These are phyloP conservation scores for Mucor sp. DNA, from an alignment of 371 early-diverging fungal species.

Conservation along the genomic window DNA sequence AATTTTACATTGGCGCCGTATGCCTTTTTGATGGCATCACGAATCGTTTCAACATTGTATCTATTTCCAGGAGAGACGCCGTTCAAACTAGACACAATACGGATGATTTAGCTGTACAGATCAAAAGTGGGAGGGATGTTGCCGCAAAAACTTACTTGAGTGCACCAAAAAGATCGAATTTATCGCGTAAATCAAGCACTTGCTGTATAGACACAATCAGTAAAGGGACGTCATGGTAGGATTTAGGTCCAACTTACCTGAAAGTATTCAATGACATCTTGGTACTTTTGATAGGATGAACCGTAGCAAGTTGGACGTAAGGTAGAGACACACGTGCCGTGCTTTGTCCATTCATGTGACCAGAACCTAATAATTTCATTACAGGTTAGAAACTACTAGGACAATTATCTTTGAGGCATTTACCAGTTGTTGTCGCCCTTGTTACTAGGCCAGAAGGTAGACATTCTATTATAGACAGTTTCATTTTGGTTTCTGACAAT, in stretches of 20 bases:
- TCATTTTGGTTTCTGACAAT: slow-evolving; percentile 39
- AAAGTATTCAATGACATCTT: slow-evolving; percentile 51
- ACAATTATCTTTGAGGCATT: not conserved
- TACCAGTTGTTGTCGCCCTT: slow-evolving; percentile 49
- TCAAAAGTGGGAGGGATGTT: not conserved
- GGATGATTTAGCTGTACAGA: not conserved
- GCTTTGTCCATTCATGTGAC: slow-evolving; percentile 62
- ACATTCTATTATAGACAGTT: slow-evolving; percentile 57
- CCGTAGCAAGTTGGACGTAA: slow-evolving; percentile 50
- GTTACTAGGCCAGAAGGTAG: slow-evolving; percentile 77
- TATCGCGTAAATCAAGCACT: slow-evolving; percentile 39
- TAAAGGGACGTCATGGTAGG: not conserved
- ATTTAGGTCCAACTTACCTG: slow-evolving; percentile 17
- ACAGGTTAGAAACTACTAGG: no score
- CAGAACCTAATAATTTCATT: slow-evolving; percentile 31
- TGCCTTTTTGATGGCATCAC: slow-evolving; percentile 31
- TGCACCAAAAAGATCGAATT: slow-evolving; percentile 50
- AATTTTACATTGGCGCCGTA: slow-evolving; percentile 36
- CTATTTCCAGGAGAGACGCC: slow-evolving; percentile 46
- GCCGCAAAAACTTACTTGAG: slow-evolving; percentile 29
- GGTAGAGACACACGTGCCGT: slow-evolving; percentile 58
- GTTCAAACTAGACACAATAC: slow-evolving; percentile 26
- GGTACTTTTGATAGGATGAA: not conserved
- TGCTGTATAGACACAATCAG: slow-evolving; percentile 15
- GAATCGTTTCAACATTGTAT: slow-evolving; percentile 36